These are phyloP conservation scores for Wickerhamiella qilinensis DNA, from an alignment of 805 yeast genomes.

Conservation along the genomic window DNA sequence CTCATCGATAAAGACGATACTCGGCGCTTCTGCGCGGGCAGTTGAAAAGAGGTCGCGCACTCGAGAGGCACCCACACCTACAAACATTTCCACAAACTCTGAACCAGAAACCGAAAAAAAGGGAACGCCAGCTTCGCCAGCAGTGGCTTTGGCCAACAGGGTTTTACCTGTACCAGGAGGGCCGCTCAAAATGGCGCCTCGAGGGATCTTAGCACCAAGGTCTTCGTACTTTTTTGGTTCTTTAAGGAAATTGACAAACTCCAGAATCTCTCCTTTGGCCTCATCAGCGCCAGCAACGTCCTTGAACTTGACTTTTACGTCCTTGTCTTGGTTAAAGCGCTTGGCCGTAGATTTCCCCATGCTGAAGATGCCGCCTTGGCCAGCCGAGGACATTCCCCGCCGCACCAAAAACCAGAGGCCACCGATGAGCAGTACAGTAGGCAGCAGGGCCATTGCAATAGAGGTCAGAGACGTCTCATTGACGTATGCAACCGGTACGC, in stretches of 20 bases:
- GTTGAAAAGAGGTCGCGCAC: conserved; percentile 88
- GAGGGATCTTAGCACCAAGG: conserved; percentile 92
- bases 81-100: conserved; percentile 97
- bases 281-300: conserved; percentile 98
- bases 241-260: conserved; percentile 84
- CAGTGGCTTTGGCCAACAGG: conserved; percentile 90
- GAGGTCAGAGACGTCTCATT: conserved; percentile 53
- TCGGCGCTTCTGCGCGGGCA: conserved; percentile 88
- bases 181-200: conserved; percentile 95
- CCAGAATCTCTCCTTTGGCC: conserved; percentile 96
- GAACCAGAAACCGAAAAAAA: conserved; percentile 93
- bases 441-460: conserved; percentile 56
- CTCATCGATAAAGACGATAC: conserved; percentile 94
- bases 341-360: conserved; percentile 88
- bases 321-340: conserved; percentile 79
- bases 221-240: conserved; percentile 81
- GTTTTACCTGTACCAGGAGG: conserved; percentile 99
- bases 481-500: conserved; percentile 69
- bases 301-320: conserved; percentile 70
- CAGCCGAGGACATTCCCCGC: conserved; percentile 41
- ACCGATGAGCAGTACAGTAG: conserved; percentile 79
- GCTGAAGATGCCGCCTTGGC: conserved; percentile 63
- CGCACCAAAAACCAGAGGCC: conserved; percentile 74
- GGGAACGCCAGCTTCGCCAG: conserved; percentile 98
- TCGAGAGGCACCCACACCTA: conserved; percentile 97